Conservation (phyloP, 148 eudicot species). For the Beta vulgaris region DNA sequence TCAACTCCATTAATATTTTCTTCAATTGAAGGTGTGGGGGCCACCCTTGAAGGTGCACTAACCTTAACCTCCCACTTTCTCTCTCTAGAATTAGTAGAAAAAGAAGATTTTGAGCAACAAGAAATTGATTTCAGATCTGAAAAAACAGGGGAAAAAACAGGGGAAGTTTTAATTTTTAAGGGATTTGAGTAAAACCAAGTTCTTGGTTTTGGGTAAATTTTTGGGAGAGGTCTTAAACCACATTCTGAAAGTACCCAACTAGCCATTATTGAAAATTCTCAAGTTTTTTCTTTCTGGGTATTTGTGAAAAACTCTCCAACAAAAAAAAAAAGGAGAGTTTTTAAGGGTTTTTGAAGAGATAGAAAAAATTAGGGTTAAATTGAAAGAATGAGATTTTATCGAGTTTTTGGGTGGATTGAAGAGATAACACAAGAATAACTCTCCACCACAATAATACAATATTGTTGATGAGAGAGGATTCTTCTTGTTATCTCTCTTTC, state of each 20-base stretch:
- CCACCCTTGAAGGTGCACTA: constrained; percentile 50
- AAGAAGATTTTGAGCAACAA: neutral
- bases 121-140: constrained; percentile 21
- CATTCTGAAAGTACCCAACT: constrained; percentile 76
- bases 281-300: neutral
- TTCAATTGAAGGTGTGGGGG: constrained; percentile 17
- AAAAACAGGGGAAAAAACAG: constrained; percentile 20
- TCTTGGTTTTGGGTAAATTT: constrained; percentile 48
- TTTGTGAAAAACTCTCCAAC: neutral
- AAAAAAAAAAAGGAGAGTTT: neutral
- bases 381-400: neutral
- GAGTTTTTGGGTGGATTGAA: constrained; percentile 11
- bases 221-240: constrained; percentile 63
- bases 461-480: too few species aligned
- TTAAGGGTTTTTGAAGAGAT: constrained; percentile 8
- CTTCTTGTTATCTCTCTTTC: too few species aligned
- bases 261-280: constrained; percentile 45
- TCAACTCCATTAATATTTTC: constrained; percentile 13
- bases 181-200: constrained; percentile 30
- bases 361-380: constrained; percentile 10
- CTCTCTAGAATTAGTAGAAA: constrained; percentile 20
- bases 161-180: constrained; percentile 28
- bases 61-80: constrained; percentile 57
- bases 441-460: constrained; percentile 33
- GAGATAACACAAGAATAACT: constrained; percentile 24